Evolutionary conservation across 108 stramenopile species (phyloP), one percentile per base, ranked within the genome.

Genomic region (Fragilaria radians): DNA sequence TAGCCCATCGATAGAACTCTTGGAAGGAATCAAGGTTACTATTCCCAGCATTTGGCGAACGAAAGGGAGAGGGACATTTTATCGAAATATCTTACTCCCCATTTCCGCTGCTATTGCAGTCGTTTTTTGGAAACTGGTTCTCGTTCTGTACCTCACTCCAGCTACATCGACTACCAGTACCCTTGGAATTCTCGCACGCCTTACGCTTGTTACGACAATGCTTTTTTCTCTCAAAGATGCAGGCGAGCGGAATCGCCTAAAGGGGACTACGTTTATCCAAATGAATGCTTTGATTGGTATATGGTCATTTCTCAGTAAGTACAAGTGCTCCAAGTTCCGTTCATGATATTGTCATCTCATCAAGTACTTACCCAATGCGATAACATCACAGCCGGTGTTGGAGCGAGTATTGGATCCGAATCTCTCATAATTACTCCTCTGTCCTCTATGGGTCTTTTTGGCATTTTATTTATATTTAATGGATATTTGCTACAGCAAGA

Each of bases 191-290:
- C 66, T 78, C 32, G 65, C 71, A 21, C 71, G 79, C 17, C 63
- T 84, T 29, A 63, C 59, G 3, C 28, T 82, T 48, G 19, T 85
- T 25, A 57, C 79, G 1, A 60, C 68, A 1, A 65, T 77, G 26
- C 48, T 84, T 21, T 79, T 73, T 48, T 72, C 78, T 0, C 60
- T 88, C 31, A 82, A 84, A 50, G 82, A 83, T 68, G 83, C 83
- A 2, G 81, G 78, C 18, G 81, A 88, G 57, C 78, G 81, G 1
- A 69, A 78, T 54, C 67, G 81, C 25, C 61, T 88, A 29, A 62
- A 50, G 1, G 83, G 81, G 47, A 80, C 83, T 1, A 84, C 87
- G 0, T 84, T 84, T 49, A 75, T 88, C 14, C 63, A 82, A 48
- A 46, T 88, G 26, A 88, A 88, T 57, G 61, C 59, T 54, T 54